phyloP scores from a whole-genome alignment of 768 basidiomycete genomes.

The Podaxis sp. region DNA sequence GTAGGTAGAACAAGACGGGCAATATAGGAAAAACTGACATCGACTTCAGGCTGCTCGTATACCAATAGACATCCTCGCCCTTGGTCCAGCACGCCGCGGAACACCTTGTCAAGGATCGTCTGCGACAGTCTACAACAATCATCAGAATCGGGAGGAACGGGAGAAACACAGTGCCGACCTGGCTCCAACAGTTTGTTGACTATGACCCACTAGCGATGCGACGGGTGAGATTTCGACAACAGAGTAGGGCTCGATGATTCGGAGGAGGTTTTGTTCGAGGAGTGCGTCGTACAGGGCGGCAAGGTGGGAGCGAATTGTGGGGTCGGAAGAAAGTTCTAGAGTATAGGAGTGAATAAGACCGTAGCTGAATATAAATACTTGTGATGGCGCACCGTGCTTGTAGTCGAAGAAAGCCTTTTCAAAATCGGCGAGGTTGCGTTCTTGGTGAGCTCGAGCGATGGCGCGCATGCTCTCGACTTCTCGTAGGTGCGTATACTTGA shows the following conservation, averaged over 20 bases:
- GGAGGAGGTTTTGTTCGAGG: conserved; percentile 89
- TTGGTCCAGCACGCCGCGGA: conserved; percentile 96
- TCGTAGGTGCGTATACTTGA: conserved; percentile 79
- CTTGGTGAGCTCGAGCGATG: conserved; percentile 90
- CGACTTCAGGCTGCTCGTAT: conserved; percentile 82
- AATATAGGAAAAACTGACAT: conserved; percentile 50
- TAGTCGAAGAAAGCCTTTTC: conserved; percentile 86
- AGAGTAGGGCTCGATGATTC: conserved; percentile 95
- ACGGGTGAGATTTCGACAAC: conserved; percentile 89
- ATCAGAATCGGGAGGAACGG: background rate
- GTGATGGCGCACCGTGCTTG: conserved; percentile 54
- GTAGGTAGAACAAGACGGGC: background rate
- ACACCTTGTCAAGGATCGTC: conserved; percentile 96
- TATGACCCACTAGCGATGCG: conserved; percentile 84
- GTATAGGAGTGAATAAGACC: background rate
- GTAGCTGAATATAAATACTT: background rate
- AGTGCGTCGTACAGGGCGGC: conserved; percentile 93
- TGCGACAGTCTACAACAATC: conserved; percentile 68
- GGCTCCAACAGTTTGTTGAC: conserved; percentile 80
- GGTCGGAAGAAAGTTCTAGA: conserved; percentile 89
- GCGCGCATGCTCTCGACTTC: conserved; percentile 97
- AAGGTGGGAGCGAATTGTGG: conserved; percentile 92
- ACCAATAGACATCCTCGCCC: conserved; percentile 87
- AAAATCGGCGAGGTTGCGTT: conserved; percentile 85
- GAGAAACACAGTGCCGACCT: conserved; percentile 46